Evolutionary conservation across 2,329 filamentous ascomycete species (phyloP).

Genomic region (Pseudogymnoascus destructans): DNA sequence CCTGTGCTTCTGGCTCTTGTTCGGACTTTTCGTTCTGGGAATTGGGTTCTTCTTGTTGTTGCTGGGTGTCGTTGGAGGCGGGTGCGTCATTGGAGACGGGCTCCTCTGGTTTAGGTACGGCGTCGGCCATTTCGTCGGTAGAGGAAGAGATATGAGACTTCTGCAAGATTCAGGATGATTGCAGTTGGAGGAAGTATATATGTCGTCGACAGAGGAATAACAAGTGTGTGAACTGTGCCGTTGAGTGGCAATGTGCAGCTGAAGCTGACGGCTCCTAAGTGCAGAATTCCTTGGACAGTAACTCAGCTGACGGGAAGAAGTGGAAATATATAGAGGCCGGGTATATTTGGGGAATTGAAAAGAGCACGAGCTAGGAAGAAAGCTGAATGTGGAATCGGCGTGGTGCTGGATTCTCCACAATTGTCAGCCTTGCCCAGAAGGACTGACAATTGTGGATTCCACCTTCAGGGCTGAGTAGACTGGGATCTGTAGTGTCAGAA

Average conservation of each 20-base stretch:
- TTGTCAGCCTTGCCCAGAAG: too few species aligned
- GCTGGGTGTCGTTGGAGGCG: not conserved
- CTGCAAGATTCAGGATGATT: not conserved
- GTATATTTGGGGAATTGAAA: not conserved
- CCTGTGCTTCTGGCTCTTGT: not conserved
- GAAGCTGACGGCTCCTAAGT: not conserved
- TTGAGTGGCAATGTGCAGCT: not conserved
- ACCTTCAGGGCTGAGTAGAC: not conserved
- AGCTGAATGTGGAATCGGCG: not conserved
- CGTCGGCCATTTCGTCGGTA: not conserved
- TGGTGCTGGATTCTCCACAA: not conserved
- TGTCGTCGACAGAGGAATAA: not conserved
- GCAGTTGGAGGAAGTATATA: not conserved
- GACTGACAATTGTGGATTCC: not conserved
- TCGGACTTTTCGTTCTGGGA: not conserved
- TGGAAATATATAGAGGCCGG: not conserved
- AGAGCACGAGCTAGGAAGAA: not conserved
- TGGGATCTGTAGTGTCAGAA: not conserved
- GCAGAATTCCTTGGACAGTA: not conserved
- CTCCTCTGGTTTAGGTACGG: not conserved
- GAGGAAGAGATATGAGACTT: not conserved
- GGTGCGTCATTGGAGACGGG: not conserved
- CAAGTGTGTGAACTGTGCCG: not conserved
- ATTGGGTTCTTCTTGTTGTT: not conserved
- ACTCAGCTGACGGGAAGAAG: not conserved